Evolutionary conservation across 768 basidiomycete genomes (phyloP).

Genomic region (Neoboletus brunneissimus): DNA sequence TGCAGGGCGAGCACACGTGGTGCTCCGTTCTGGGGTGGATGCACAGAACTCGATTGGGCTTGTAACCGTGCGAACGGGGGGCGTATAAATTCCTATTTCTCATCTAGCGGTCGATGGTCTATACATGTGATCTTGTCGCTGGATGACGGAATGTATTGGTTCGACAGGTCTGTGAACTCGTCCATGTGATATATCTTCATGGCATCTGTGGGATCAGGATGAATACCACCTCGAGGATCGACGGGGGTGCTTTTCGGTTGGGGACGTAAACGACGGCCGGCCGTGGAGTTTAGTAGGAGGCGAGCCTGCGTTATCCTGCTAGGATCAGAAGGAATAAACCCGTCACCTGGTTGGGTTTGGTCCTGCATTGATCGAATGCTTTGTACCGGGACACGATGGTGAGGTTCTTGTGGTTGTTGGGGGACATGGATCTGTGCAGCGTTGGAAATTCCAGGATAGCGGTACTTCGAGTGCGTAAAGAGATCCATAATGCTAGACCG

Average conservation of each 20-base stretch:
- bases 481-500: conserved; percentile 12
- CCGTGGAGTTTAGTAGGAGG: neutral
- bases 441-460: conserved; percentile 10
- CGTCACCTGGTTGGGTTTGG: neutral
- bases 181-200: neutral
- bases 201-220: neutral
- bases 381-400: neutral
- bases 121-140: conserved; percentile 28
- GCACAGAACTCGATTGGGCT: neutral
- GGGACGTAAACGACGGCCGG: neutral
- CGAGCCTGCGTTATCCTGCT: neutral
- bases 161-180: conserved; percentile 5
- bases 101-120: conserved; percentile 28
- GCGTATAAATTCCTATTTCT: conserved; percentile 20
- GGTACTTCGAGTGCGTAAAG: conserved; percentile 13
- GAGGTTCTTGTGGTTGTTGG: neutral
- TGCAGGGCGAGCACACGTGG: conserved; percentile 1
- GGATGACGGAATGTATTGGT: conserved; percentile 29
- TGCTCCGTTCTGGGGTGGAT: too few species aligned
- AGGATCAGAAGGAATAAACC: neutral
- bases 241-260: neutral
- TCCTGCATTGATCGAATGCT: neutral
- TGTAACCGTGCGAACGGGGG: neutral
- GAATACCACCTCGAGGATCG: neutral
- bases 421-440: neutral